Evolutionary conservation across 257 asterid species (phyloP), one percentile per base, ranked within the genome.

Genomic region (Fraxinus quadrangulata): DNA sequence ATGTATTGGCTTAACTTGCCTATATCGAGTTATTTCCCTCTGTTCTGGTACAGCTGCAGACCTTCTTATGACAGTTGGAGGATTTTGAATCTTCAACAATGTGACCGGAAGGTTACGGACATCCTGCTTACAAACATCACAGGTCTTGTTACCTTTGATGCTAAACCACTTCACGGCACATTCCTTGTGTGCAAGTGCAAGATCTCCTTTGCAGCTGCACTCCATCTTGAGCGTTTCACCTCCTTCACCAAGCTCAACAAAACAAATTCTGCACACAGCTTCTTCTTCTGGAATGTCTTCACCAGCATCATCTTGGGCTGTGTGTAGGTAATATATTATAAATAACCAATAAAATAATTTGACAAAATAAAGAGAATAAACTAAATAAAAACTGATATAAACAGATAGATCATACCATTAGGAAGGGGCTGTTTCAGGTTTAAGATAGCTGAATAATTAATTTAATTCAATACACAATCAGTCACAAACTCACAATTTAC

Each of bases 261-360:
- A 88, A 83, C 99, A 95, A 76, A 95, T 95, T 84, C 99, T 91
- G 82, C 99, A 95, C 75, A 93, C 96, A 42, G 99, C 99, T 83
- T 95, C 98, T 88, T 95, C 99, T 84, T 95, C 98, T 5, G 99
- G 99, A 79, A 95, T 95, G 86, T 93, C 99, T 90, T 95, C 98
- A 71, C 87, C 96, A 73, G 84, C 75, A 79, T 86, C 89, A 78
- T 88, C 92, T 70, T 49, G 56, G 67, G 76, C 90, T 84, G 89
- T 70, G 54, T 16, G 81, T 45, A 72, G 59, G 13, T 11, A 68
- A 70, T 28, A 71, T 49, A 72, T 23, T 19, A 71, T 31, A 71
- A 56, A 21, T 56, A 56, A 56, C 67, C 16, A 42, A 42, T 42
- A 42, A 11, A 11, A 11, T 11, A 2, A 42, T 11, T 47, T 49